Conservation (phyloP, 2,329 filamentous ascomycete genomes). For the Cyphellophora attinorum region DNA sequence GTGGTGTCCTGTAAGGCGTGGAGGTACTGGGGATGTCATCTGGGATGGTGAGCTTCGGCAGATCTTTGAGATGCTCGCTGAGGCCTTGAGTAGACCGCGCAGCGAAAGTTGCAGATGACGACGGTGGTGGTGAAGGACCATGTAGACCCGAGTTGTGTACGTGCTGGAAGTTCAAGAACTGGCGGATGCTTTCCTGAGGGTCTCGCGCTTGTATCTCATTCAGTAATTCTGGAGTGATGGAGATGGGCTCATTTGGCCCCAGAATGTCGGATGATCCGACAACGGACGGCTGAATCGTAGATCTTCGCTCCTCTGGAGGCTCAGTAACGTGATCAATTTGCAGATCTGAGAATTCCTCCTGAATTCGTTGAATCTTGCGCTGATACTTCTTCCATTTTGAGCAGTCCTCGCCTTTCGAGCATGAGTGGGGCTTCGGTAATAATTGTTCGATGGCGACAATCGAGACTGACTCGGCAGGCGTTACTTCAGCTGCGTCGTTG, state of each 20-base stretch:
- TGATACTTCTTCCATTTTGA: slow-evolving; percentile 74
- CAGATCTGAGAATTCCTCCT: slow-evolving; percentile 58
- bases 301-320: slow-evolving; percentile 66
- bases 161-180: slow-evolving; percentile 82
- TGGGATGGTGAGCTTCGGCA: slow-evolving; percentile 51
- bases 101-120: slow-evolving; percentile 23
- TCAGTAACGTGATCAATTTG: slow-evolving; percentile 66
- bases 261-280: slow-evolving; percentile 87
- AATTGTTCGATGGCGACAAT: slow-evolving; percentile 89
- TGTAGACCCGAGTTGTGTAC: slow-evolving; percentile 23
- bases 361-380: slow-evolving; percentile 63
- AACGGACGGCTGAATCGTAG: slow-evolving; percentile 69
- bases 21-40: slow-evolving; percentile 22
- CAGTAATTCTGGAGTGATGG: slow-evolving; percentile 64
- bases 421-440: slow-evolving; percentile 73
- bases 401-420: slow-evolving; percentile 79
- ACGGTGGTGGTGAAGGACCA: slow-evolving; percentile 41
- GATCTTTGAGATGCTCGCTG: slow-evolving; percentile 41
- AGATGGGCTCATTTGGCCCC: slow-evolving; percentile 59
- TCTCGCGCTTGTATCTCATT: slow-evolving; percentile 62
- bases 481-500: slow-evolving; percentile 51
- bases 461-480: slow-evolving; percentile 73
- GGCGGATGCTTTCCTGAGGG: slow-evolving; percentile 84
- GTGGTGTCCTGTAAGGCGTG: slow-evolving; percentile 20
- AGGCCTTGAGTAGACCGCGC: slow-evolving; percentile 23